These are phyloP conservation scores for Pyrenula aspistea DNA, from an alignment of 495 filamentous ascomycete species.

Conservation along the genomic window DNA sequence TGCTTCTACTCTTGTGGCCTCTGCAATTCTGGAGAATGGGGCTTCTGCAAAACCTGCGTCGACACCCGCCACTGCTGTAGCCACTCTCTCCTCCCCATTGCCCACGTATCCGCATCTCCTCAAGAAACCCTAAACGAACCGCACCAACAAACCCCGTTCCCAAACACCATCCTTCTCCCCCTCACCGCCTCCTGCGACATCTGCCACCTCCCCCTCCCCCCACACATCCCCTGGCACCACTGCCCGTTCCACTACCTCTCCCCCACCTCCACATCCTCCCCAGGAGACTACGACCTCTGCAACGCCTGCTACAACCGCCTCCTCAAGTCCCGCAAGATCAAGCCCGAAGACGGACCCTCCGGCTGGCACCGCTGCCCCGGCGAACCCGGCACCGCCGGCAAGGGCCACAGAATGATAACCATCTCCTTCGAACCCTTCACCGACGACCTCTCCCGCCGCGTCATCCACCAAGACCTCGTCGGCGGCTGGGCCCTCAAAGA, in stretches of 20 bases:
- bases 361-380: constrained; percentile 70
- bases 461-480: constrained; percentile 53
- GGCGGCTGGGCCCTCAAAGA: constrained; percentile 55
- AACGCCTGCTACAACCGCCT: constrained; percentile 59
- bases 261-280: constrained; percentile 48
- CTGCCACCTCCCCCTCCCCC: constrained; percentile 59
- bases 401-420: constrained; percentile 78
- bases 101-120: constrained; percentile 20
- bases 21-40: constrained; percentile 89
- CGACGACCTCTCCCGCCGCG: constrained; percentile 41
- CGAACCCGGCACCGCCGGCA: not conserved
- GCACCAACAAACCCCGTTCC: constrained; percentile 21
- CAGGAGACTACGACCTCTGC: constrained; percentile 79
- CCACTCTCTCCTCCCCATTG: constrained; percentile 61
- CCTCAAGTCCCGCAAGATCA: constrained; percentile 46
- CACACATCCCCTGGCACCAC: constrained; percentile 58
- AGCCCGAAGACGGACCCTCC: constrained; percentile 55
- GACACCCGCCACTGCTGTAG: constrained; percentile 65
- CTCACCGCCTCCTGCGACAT: constrained; percentile 63
- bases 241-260: constrained; percentile 60
- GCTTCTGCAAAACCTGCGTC: constrained; percentile 75
- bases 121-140: constrained; percentile 20
- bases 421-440: constrained; percentile 52
- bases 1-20: constrained; percentile 74
- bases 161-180: constrained; percentile 42